Evolutionary conservation across 1,284 basidiomycete species (phyloP).

Genomic region (Moesziomyces sp.): DNA sequence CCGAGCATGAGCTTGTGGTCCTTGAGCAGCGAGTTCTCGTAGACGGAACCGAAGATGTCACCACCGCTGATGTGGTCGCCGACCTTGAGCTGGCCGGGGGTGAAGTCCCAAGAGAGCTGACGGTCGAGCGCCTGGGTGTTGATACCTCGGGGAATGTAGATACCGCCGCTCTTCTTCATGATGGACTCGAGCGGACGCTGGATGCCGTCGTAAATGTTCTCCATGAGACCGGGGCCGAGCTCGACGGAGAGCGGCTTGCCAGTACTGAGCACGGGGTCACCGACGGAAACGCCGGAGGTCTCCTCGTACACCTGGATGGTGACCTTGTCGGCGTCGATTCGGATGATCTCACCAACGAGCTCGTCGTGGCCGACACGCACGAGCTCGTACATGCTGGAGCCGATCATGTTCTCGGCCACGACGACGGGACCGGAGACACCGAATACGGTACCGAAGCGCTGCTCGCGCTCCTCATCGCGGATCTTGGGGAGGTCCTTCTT

Average conservation of each 20-base stretch:
- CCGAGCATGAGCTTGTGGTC: conserved; percentile 97
- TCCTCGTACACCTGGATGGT: conserved; percentile 99
- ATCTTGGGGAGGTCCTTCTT: conserved; percentile 66
- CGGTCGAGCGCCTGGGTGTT: conserved; percentile 96
- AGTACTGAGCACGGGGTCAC: conserved; percentile 95
- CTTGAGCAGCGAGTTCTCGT: conserved; percentile 95
- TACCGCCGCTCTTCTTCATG: conserved; percentile 94
- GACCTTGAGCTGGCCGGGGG: conserved; percentile 76
- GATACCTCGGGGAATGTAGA: conserved; percentile 93
- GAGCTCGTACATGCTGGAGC: conserved; percentile 67
- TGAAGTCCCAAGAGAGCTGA: conserved; percentile 92
- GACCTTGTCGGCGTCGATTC: conserved; percentile 70
- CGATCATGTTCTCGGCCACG: conserved; percentile 67
- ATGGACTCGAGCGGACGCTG: conserved; percentile 77
- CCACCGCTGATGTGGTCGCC: conserved; percentile 98
- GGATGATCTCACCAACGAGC: conserved; percentile 67
- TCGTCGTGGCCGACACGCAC: conserved; percentile 67
- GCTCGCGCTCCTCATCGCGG: conserved; percentile 66
- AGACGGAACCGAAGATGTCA: conserved; percentile 93
- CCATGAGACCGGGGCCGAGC: conserved; percentile 96
- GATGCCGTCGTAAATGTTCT: conserved; percentile 86
- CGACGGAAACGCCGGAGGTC: conserved; percentile 83
- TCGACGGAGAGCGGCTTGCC: conserved; percentile 98
- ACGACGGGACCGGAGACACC: conserved; percentile 68
- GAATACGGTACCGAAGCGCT: conserved; percentile 59